These are phyloP conservation scores for Powellomyces hirtus DNA, from an alignment of 192 early-diverging fungal species.

Conservation along the genomic window DNA sequence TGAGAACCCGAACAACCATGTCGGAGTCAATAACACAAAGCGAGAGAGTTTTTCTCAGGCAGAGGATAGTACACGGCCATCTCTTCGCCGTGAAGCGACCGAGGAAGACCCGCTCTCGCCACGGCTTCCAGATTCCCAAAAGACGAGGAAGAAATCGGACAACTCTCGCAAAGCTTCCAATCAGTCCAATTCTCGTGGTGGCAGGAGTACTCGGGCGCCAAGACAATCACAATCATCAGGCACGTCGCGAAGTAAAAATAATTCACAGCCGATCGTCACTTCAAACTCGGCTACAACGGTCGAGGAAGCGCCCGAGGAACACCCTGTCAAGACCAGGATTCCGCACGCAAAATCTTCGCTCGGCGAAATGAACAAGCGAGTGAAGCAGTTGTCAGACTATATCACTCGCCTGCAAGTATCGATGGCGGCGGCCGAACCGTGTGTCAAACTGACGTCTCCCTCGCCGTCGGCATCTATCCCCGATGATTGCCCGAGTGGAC, in stretches of 20 bases:
- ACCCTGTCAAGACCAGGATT: conserved; percentile 50
- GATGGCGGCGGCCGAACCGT: conserved; percentile 26
- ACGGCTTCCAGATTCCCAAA: not conserved
- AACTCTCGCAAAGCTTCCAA: not conserved
- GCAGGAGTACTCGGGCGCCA: not conserved
- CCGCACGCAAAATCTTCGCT: conserved; percentile 53
- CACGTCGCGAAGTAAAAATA: too few relatives aligned
- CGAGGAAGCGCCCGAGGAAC: not conserved
- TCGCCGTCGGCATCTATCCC: not conserved
- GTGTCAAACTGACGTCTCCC: not conserved
- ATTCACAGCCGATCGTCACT: too few relatives aligned
- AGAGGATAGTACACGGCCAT: not conserved
- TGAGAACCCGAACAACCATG: not conserved
- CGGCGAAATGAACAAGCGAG: conserved; percentile 64
- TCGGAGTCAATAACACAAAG: not conserved
- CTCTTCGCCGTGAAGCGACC: not conserved
- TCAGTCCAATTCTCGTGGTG: not conserved
- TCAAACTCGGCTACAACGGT: too few relatives aligned
- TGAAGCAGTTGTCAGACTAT: conserved; percentile 63
- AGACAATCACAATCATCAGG: not conserved
- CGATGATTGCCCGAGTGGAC: not conserved
- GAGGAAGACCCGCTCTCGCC: not conserved
- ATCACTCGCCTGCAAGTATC: conserved; percentile 46
- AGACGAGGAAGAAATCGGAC: too few relatives aligned
- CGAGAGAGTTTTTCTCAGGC: not conserved